Conservation (phyloP, 345 rosid genomes). For the Gossypium mustelinum region DNA sequence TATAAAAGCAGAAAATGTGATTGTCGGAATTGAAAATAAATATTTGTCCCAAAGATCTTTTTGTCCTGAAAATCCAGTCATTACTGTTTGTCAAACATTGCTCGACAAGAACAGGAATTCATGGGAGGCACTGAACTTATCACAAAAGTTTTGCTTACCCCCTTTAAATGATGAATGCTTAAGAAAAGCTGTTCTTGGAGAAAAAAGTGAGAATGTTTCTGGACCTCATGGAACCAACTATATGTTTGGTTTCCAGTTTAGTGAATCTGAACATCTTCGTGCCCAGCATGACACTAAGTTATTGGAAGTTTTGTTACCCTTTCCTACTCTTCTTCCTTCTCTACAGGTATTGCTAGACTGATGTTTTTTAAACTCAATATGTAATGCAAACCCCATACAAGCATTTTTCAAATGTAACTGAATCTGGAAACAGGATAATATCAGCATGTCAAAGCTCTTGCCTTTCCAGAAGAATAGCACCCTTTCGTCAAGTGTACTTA, state of each 20-base stretch:
- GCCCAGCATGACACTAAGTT: conserved; percentile 50
- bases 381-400: conserved; percentile 1
- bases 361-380: neutral
- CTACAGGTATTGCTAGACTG: conserved; percentile 49
- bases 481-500: conserved; percentile 68
- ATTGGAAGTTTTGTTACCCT: conserved; percentile 78
- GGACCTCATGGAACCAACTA: conserved; percentile 58
- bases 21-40: conserved; percentile 25
- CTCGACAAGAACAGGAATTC: conserved; percentile 48
- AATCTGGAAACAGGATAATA: conserved; percentile 51
- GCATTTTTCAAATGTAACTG: conserved; percentile 16
- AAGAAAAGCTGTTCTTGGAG: conserved; percentile 60
- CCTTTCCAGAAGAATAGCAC: conserved; percentile 92
- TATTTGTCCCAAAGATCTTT: conserved; percentile 35
- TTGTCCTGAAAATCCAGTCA: conserved; percentile 76
- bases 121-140: conserved; percentile 55
- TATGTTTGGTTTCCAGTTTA: conserved; percentile 70
- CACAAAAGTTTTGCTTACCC: conserved; percentile 57
- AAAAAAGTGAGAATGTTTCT: conserved; percentile 27
- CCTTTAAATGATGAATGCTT: conserved; percentile 68
- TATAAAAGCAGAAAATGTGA: conserved; percentile 19
- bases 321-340: conserved; percentile 89
- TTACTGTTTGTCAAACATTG: conserved; percentile 50
- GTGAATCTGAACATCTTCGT: conserved; percentile 51
- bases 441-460: conserved; percentile 58